Percentiles rank a stretch among this genome's conserved stretches.
Conservation (phyloP, 2,329 filamentous ascomycete species). For the Teratosphaeria epicoccoides region DNA sequence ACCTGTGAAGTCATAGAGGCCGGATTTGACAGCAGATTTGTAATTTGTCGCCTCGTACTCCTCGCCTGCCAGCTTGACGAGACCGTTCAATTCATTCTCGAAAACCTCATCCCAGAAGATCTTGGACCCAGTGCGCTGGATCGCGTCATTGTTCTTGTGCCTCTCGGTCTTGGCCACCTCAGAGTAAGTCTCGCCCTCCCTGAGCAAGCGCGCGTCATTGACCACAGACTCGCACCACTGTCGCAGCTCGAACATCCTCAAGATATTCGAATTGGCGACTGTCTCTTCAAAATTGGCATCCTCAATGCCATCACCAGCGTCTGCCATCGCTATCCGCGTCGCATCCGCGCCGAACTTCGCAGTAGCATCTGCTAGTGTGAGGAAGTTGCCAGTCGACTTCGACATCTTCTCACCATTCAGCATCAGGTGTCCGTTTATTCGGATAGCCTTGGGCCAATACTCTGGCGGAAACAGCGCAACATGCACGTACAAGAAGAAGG, state of each 20-base stretch:
- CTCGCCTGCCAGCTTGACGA: conserved; percentile 66
- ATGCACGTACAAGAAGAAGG: conserved; percentile 92
- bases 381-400: conserved; percentile 95
- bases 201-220: conserved; percentile 45
- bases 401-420: conserved; percentile 98
- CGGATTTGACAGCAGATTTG: conserved; percentile 72
- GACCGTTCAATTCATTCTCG: conserved; percentile 79
- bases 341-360: conserved; percentile 94
- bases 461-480: conserved; percentile 75
- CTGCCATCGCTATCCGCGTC: conserved; percentile 78
- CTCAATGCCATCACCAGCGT: conserved; percentile 85
- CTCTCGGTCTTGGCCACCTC: conserved; percentile 32
- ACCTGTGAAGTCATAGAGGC: conserved; percentile 81
- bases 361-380: conserved; percentile 76
- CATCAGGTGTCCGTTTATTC: conserved; percentile 85
- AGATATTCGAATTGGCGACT: conserved; percentile 82
- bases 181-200: conserved; percentile 33
- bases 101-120: conserved; percentile 82
- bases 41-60: conserved; percentile 73
- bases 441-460: conserved; percentile 79
- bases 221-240: conserved; percentile 88
- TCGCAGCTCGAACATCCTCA: conserved; percentile 70
- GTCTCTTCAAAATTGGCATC: conserved; percentile 97
- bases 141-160: conserved; percentile 42
- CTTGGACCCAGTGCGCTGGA: conserved; percentile 64